Conservation (phyloP, 805 yeast species). For the Candida argentea region DNA sequence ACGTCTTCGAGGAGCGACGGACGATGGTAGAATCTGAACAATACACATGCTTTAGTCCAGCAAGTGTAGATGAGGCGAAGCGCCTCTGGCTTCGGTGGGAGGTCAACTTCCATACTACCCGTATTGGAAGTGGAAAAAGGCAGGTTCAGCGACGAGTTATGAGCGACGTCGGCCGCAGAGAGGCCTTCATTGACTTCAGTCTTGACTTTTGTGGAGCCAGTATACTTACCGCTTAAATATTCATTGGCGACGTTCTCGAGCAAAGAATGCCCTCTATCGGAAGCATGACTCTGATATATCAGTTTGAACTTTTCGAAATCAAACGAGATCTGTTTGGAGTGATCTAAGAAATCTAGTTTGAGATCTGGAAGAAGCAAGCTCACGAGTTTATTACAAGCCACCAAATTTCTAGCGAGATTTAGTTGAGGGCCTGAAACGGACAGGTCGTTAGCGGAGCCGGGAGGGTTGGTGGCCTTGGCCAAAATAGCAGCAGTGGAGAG, state of each 20-base stretch:
- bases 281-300: conserved; percentile 11
- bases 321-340: conserved; percentile 14
- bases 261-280: conserved; percentile 1
- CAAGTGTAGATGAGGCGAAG: conserved; percentile 61
- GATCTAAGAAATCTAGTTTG: conserved; percentile 23
- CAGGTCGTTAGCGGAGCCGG: conserved; percentile 4
- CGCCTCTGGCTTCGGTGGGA: conserved; percentile 72
- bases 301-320: conserved; percentile 25
- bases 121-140: conserved; percentile 15
- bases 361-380: conserved; percentile 26
- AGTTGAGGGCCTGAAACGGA: conserved; percentile 2
- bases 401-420: conserved; percentile 10
- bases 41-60: conserved; percentile 80
- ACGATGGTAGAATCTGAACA: conserved; percentile 77
- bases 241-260: conserved; percentile 11
- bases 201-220: conserved; percentile 1
- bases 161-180: background rate
- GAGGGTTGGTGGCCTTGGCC: conserved; percentile 8
- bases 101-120: conserved; percentile 40
- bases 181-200: background rate
- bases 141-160: conserved; percentile 6
- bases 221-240: conserved; percentile 1
- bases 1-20: conserved; percentile 70
- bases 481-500: conserved; percentile 8
- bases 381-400: conserved; percentile 24